Evolutionary conservation across 2,329 filamentous ascomycete species (phyloP).

Genomic region (Didymella lethalis): DNA sequence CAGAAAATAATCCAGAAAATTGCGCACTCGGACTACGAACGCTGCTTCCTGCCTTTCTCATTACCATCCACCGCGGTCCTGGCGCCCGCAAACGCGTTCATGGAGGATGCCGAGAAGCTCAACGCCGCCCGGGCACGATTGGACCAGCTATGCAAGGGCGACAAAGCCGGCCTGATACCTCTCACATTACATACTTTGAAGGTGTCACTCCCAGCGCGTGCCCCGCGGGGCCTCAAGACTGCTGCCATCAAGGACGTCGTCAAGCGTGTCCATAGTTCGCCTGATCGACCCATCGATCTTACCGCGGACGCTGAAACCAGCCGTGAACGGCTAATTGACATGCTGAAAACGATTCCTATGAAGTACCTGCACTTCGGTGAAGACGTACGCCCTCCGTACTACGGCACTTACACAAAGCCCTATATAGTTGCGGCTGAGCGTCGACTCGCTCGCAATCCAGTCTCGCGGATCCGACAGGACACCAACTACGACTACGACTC

Average conservation of each 20-base stretch:
- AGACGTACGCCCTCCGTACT: conserved; percentile 72
- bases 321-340: conserved; percentile 46
- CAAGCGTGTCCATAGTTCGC: conserved; percentile 55
- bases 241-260: conserved; percentile 50
- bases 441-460: conserved; percentile 63
- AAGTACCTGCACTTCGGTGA: conserved; percentile 70
- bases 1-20: conserved; percentile 46
- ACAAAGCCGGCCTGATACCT: conserved; percentile 25
- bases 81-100: conserved; percentile 60
- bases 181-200: conserved; percentile 30
- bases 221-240: conserved; percentile 28
- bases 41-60: conserved; percentile 82
- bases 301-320: conserved; percentile 45
- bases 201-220: conserved; percentile 25
- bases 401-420: conserved; percentile 73
- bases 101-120: conserved; percentile 40
- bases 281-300: conserved; percentile 54
- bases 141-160: conserved; percentile 33
- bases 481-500: conserved; percentile 86
- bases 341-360: conserved; percentile 65
- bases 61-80: conserved; percentile 76
- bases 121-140: conserved; percentile 40
- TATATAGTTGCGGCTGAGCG: conserved; percentile 56
- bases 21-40: conserved; percentile 58
- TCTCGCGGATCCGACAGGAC: conserved; percentile 63